These are phyloP conservation scores for Lolium perenne DNA, from an alignment of 176 grass and related monocot species.

Conservation along the genomic window DNA sequence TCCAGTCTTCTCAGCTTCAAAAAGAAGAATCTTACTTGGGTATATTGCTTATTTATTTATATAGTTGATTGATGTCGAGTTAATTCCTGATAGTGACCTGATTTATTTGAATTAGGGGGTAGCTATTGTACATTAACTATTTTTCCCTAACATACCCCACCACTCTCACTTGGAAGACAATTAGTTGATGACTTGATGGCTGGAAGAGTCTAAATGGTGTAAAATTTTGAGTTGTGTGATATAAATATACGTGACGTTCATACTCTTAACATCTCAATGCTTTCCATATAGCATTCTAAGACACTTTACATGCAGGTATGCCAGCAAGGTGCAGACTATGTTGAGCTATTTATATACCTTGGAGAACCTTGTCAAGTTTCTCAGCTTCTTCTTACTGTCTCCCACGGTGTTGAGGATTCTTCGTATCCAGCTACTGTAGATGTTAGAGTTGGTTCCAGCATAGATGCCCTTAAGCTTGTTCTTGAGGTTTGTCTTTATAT, in stretches of 20 bases:
- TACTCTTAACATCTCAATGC: conserved; percentile 6
- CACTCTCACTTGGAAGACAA: neutral
- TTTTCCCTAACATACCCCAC: neutral
- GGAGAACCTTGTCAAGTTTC: conserved; percentile 88
- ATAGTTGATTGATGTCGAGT: conserved; percentile 19
- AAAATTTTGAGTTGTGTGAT: neutral
- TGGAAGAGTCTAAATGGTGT: conserved; percentile 8
- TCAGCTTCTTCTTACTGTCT: conserved; percentile 90
- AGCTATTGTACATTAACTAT: conserved; percentile 19
- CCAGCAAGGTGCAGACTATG: conserved; percentile 88
- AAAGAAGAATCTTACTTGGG: conserved; percentile 94
- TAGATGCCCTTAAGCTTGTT: conserved; percentile 93
- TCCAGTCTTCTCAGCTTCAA: conserved; percentile 92
- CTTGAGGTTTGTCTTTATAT: conserved; percentile 74
- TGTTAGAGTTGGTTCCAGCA: conserved; percentile 88
- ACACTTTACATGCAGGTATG: conserved; percentile 75
- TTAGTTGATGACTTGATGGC: conserved; percentile 10
- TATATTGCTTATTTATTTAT: conserved; percentile 56
- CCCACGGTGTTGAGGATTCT: conserved; percentile 82
- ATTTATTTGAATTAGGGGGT: conserved; percentile 30
- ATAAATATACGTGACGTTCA: neutral
- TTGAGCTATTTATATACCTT: conserved; percentile 97
- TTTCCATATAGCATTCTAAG: conserved; percentile 23
- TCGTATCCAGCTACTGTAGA: conserved; percentile 85
- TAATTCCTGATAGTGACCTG: conserved; percentile 20